phyloP scores from a whole-genome alignment of 2,329 filamentous ascomycete species.

The Rhytidhysteron rufulum region DNA sequence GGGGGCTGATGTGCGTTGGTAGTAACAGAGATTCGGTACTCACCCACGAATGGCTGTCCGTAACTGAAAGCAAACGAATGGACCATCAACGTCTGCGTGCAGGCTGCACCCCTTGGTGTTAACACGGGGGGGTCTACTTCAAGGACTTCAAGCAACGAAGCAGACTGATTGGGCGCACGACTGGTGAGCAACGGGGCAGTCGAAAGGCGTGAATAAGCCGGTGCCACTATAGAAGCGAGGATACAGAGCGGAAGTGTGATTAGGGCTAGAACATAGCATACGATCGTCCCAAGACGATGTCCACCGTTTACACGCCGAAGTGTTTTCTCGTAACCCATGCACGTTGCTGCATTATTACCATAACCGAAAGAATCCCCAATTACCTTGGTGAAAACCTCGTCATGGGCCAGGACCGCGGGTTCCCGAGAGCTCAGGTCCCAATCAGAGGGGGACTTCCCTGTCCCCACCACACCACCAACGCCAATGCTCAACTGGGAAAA shows the following conservation, averaged over 20 bases:
- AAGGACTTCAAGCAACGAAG: constrained; percentile 56
- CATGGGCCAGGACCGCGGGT: too few relatives aligned
- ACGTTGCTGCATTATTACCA: constrained; percentile 6
- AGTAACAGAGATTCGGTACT: constrained; percentile 11
- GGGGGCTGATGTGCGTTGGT: too few relatives aligned
- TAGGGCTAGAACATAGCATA: constrained; percentile 31
- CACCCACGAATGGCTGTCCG: constrained; percentile 68
- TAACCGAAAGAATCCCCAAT: constrained; percentile 9
- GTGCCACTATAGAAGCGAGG: constrained; percentile 16
- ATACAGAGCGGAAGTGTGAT: constrained; percentile 25
- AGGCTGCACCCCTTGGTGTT: constrained; percentile 42
- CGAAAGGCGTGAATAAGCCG: constrained; percentile 11
- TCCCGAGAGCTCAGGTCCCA: too few relatives aligned
- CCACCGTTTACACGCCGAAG: constrained; percentile 9
- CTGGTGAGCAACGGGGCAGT: constrained; percentile 10
- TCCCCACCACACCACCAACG: too few relatives aligned
- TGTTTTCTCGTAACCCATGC: constrained; percentile 9
- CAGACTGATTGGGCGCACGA: constrained; percentile 21
- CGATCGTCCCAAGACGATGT: constrained; percentile 13
- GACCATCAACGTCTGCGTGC: constrained; percentile 61
- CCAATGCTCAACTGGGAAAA: constrained; percentile 14
- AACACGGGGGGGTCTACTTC: constrained; percentile 66
- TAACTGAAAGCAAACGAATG: constrained; percentile 71
- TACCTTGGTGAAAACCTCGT: too few relatives aligned
- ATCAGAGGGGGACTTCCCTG: too few relatives aligned